phyloP scores from a whole-genome alignment of 2,329 filamentous ascomycete genomes.

The Fusarium buxicola region DNA sequence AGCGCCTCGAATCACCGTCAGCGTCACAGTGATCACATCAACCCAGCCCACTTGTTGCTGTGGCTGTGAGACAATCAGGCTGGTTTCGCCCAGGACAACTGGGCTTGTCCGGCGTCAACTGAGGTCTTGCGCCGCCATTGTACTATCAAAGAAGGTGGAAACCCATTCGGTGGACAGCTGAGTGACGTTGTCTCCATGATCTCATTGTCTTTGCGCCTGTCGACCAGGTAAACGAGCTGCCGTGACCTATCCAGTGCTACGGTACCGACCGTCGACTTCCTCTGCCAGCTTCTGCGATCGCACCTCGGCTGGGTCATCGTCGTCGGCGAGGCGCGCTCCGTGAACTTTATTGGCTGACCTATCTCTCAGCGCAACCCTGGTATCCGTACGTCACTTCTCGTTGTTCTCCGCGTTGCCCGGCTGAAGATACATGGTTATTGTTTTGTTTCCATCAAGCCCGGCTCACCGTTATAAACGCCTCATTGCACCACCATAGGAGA shows the following conservation, averaged over 20 bases:
- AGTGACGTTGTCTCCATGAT: slow-evolving; percentile 10
- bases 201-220: neutral
- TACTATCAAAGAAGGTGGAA: slow-evolving; percentile 1
- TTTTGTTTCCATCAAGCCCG: neutral
- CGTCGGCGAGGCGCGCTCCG: neutral
- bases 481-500: slow-evolving; percentile 5
- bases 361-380: neutral
- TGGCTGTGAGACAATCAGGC: slow-evolving; percentile 39
- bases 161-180: neutral
- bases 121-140: neutral
- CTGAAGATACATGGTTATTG: neutral
- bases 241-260: slow-evolving; percentile 1
- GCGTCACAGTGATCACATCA: slow-evolving; percentile 41
- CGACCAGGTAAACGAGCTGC: neutral
- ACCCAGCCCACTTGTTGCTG: slow-evolving; percentile 35
- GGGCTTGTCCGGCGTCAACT: slow-evolving; percentile 5
- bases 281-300: slow-evolving; percentile 3
- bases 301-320: slow-evolving; percentile 7
- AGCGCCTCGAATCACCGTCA: slow-evolving; percentile 40
- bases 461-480: slow-evolving; percentile 4
- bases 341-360: slow-evolving; percentile 1
- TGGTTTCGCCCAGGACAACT: slow-evolving; percentile 31
- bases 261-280: neutral
- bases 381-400: slow-evolving; percentile 11
- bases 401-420: neutral